phyloP scores from a whole-genome alignment of 2,329 filamentous ascomycete species.

The Sarocladium strictum region DNA sequence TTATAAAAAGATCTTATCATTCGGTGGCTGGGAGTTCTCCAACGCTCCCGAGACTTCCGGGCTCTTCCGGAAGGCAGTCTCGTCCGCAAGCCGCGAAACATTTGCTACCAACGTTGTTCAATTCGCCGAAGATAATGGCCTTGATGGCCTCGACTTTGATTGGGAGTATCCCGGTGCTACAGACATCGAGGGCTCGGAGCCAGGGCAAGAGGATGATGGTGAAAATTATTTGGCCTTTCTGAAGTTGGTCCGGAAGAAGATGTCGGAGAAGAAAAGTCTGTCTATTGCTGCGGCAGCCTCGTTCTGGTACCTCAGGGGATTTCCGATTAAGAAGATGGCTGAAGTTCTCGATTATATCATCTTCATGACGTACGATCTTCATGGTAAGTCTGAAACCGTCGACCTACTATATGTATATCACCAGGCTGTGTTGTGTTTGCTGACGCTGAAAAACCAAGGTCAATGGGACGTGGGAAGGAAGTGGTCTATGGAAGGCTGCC shows the following conservation, averaged over 20 bases:
- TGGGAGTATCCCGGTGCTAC: constrained; percentile 37
- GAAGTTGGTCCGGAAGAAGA: constrained; percentile 19
- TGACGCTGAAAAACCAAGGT: no score
- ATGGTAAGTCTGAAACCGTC: no score
- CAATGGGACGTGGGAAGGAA: constrained; percentile 25
- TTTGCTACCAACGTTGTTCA: constrained; percentile 30
- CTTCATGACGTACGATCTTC: constrained; percentile 28
- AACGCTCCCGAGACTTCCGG: constrained; percentile 19
- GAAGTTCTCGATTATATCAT: constrained; percentile 24
- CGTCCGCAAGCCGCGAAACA: constrained; percentile 27
- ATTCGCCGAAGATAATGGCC: constrained; percentile 31
- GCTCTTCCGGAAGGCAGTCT: constrained; percentile 23
- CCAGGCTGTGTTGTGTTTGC: no score
- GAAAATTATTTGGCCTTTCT: constrained; percentile 29
- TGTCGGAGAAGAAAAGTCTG: constrained; percentile 24
- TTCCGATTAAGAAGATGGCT: constrained; percentile 26
- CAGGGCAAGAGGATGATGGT: constrained; percentile 18
- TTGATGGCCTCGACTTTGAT: constrained; percentile 40
- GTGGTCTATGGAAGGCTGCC: constrained; percentile 19
- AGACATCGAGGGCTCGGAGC: constrained; percentile 20
- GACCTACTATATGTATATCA: no score
- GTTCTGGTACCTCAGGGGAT: constrained; percentile 32
- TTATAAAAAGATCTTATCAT: constrained; percentile 21
- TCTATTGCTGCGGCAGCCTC: constrained; percentile 32
- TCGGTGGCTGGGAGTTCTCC: constrained; percentile 29